Evolutionary conservation across 1,284 basidiomycete genomes (phyloP).

Genomic region (Fomes fomentarius): DNA sequence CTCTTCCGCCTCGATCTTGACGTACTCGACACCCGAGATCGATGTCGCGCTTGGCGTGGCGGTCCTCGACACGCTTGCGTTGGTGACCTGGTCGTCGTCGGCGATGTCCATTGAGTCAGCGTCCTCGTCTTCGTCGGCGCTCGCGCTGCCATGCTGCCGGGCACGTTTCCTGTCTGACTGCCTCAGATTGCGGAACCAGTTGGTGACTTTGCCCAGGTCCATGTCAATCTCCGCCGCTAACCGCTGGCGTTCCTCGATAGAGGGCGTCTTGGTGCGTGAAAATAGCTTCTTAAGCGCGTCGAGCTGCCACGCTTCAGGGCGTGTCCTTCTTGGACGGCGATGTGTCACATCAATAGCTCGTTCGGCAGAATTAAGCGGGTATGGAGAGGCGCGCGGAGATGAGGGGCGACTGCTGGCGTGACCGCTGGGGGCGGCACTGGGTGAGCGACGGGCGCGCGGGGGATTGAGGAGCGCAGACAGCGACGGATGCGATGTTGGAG

Average conservation of each 20-base stretch:
- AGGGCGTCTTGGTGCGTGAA: conserved; percentile 69
- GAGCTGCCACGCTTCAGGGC: conserved; percentile 76
- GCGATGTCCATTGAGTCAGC: conserved; percentile 28
- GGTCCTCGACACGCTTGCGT: conserved; percentile 31
- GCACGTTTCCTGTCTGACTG: conserved; percentile 71
- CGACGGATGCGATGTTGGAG: conserved; percentile 32
- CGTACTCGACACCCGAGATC: conserved; percentile 36
- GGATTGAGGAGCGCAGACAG: conserved; percentile 23
- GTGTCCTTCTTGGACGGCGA: conserved; percentile 56
- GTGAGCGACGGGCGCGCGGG: conserved; percentile 29
- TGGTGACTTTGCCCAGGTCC: conserved; percentile 83
- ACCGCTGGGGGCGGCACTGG: conserved; percentile 30
- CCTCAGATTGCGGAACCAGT: conserved; percentile 82
- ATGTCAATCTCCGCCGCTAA: conserved; percentile 75
- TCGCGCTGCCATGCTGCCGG: conserved; percentile 26
- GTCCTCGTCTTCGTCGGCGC: conserved; percentile 35
- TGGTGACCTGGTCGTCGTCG: conserved; percentile 31
- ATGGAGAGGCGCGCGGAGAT: conserved; percentile 39
- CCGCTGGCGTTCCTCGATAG: conserved; percentile 74
- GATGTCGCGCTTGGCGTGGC: conserved; percentile 27
- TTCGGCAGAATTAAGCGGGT: conserved; percentile 31
- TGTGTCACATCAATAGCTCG: conserved; percentile 29
- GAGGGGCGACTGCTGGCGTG: conserved; percentile 30
- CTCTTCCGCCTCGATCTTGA: conserved; percentile 42
- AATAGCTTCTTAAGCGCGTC: conserved; percentile 72